Conservation (phyloP, 305 asterid species). For the Fraxinus latifolia region DNA sequence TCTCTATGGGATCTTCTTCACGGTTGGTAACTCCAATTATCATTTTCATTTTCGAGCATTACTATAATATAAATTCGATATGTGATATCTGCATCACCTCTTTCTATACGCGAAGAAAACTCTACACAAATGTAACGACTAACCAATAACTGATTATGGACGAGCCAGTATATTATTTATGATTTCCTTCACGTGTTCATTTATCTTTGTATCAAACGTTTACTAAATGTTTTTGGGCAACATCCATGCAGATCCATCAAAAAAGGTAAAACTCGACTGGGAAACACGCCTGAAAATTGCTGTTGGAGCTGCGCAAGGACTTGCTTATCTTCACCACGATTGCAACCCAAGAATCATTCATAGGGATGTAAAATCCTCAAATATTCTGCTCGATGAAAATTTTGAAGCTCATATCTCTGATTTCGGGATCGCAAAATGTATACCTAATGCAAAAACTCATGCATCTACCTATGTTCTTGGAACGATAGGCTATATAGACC, state of each 20-base stretch:
- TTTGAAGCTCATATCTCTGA: slow-evolving; percentile 93
- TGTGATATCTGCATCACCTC: neutral
- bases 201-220: neutral
- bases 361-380: slow-evolving; percentile 90
- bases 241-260: slow-evolving; percentile 54
- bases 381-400: slow-evolving; percentile 73
- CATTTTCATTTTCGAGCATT: neutral
- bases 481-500: slow-evolving; percentile 96
- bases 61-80: neutral
- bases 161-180: neutral
- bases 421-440: slow-evolving; percentile 81
- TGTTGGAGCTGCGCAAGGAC: slow-evolving; percentile 96
- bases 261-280: slow-evolving; percentile 94
- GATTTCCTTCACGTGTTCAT: neutral
- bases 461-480: slow-evolving; percentile 92
- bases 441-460: slow-evolving; percentile 72
- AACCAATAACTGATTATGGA: neutral
- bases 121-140: neutral
- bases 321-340: slow-evolving; percentile 94
- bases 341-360: slow-evolving; percentile 89
- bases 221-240: slow-evolving; percentile 2
- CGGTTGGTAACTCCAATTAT: slow-evolving; percentile 40
- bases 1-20: slow-evolving; percentile 99
- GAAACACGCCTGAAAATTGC: slow-evolving; percentile 82
- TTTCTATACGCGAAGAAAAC: neutral